These are phyloP conservation scores for Hypholoma sublateritium DNA, from an alignment of 768 basidiomycete species.

Conservation along the genomic window DNA sequence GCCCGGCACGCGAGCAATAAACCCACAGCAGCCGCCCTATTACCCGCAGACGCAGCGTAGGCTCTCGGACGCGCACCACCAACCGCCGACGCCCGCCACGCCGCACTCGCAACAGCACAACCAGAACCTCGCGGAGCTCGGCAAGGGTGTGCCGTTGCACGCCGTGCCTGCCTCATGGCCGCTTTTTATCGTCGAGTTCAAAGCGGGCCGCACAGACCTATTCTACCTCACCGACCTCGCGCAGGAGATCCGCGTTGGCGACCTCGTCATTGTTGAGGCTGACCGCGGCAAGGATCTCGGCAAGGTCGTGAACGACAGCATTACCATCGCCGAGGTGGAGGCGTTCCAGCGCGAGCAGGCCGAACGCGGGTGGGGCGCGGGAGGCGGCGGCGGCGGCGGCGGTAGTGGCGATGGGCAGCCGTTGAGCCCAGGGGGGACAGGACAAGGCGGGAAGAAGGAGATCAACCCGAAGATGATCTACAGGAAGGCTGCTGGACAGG, in stretches of 20 bases:
- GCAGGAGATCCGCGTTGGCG: slow-evolving; percentile 71
- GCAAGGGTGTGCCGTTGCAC: slow-evolving; percentile 86
- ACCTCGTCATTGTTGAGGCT: slow-evolving; percentile 95
- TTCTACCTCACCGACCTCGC: slow-evolving; percentile 80
- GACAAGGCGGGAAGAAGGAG: slow-evolving; percentile 69
- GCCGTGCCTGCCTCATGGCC: slow-evolving; percentile 82
- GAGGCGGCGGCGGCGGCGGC: slow-evolving; percentile 25
- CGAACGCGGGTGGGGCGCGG: slow-evolving; percentile 45
- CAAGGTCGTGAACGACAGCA: slow-evolving; percentile 87
- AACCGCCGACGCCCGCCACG: slow-evolving; percentile 22
- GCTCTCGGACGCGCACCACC: slow-evolving; percentile 37
- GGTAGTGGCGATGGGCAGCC: slow-evolving; percentile 40
- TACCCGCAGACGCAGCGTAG: slow-evolving; percentile 44
- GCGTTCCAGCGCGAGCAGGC: slow-evolving; percentile 83
- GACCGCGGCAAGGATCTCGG: slow-evolving; percentile 94
- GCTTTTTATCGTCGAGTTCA: slow-evolving; percentile 97
- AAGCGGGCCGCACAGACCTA: slow-evolving; percentile 92
- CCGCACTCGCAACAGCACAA: slow-evolving; percentile 18
- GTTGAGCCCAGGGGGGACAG: slow-evolving; percentile 46
- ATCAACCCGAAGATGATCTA: slow-evolving; percentile 98
- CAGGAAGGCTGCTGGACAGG: slow-evolving; percentile 78
- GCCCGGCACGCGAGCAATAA: slow-evolving; percentile 40
- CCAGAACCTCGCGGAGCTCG: slow-evolving; percentile 57
- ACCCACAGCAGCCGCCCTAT: slow-evolving; percentile 47
- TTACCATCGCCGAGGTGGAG: slow-evolving; percentile 88